Base-by-base conservation (phyloP, 148 eudicot genomes). In the Limonium bicolor region DNA sequence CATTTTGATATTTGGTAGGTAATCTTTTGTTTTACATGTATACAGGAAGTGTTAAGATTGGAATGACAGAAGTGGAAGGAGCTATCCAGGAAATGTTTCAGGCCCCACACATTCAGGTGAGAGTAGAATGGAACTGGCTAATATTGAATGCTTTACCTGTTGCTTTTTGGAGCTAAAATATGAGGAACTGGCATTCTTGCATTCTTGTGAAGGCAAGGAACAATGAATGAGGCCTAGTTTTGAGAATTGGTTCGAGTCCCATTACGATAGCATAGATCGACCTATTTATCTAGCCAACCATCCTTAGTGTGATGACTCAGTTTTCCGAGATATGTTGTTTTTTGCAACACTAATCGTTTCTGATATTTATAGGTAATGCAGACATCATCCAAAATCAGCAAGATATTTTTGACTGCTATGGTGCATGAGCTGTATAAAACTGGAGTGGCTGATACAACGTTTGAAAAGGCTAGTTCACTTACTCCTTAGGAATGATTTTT, bases 11-110 rank as follows among this genome's bases (percentile, higher is more conserved):
- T 2, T 14, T 4, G 14, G 26, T 23, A 17, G 12, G 16, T 24
- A 4, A 43, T 23, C 28, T 12, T 14, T 39, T 40, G 47, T 34
- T 36, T 59, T 15, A 21, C 21, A 27, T n/a, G 38, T 46, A 43
- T 63, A 31, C 77, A 90, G 99, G 65, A 47, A 81, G 78, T 54
- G 34, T 66, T 24, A 70, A 58, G 15, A 85, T 85, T 34, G 78
- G 86, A 36, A 85, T 92, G 94, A 46, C 69, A 27, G 99, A 92
- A 41, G 78, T 92, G 47, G 88, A 85, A 66, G 88, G 88, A 61
- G 95, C 99, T 24, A 92, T 85, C 48, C 75, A 81, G 53, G 99
- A 92, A 63, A 85, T 92, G 95, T 92, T 92, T 65, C 95, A 85
- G 63, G 95, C 99, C 48, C 99, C 95, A 68, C 99, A 92, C 60